A percentile compares a stretch with the other conserved stretches of the same genome.
phyloP scores from a whole-genome alignment of 257 asterid genomes.

The Linderniella brevidens region DNA sequence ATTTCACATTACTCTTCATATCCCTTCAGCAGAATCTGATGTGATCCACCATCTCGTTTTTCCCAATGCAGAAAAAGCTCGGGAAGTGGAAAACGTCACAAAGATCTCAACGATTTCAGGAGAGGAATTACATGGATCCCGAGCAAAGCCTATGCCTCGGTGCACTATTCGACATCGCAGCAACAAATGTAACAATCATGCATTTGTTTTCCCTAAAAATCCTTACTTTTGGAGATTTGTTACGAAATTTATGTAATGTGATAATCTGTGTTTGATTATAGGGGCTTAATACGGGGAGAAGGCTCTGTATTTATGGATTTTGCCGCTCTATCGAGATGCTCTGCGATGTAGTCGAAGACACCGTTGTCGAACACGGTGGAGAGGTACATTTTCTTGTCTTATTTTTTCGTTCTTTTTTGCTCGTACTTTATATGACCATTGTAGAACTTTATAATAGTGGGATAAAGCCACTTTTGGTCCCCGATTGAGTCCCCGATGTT shows the following conservation, averaged over 20 bases:
- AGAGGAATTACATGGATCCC: conserved; percentile 95
- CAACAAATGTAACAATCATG: conserved; percentile 54
- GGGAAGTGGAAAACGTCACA: conserved; percentile 39
- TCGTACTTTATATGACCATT: too few species aligned
- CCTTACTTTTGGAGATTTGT: neutral
- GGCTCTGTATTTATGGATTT: conserved; percentile 86
- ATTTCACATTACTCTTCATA: neutral
- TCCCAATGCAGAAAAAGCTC: conserved; percentile 46
- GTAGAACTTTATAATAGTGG: too few species aligned
- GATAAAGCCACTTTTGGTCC: too few species aligned
- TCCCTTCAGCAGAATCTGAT: conserved; percentile 1
- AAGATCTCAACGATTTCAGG: conserved; percentile 55
- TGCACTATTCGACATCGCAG: conserved; percentile 95
- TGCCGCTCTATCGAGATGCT: conserved; percentile 98
- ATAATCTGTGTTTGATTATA: conserved; percentile 12
- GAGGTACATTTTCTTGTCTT: conserved; percentile 40
- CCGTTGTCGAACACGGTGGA: conserved; percentile 95
- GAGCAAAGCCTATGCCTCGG: conserved; percentile 78
- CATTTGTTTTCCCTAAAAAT: neutral
- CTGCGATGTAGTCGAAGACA: conserved; percentile 93
- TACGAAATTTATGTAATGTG: conserved; percentile 1
- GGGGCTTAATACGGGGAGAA: conserved; percentile 89
- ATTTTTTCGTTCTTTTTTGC: neutral
- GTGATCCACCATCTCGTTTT: too few species aligned
- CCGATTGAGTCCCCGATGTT: too few species aligned